These are phyloP conservation scores for Sporisorium graminicola DNA, from an alignment of 1,284 basidiomycete species.

Conservation along the genomic window DNA sequence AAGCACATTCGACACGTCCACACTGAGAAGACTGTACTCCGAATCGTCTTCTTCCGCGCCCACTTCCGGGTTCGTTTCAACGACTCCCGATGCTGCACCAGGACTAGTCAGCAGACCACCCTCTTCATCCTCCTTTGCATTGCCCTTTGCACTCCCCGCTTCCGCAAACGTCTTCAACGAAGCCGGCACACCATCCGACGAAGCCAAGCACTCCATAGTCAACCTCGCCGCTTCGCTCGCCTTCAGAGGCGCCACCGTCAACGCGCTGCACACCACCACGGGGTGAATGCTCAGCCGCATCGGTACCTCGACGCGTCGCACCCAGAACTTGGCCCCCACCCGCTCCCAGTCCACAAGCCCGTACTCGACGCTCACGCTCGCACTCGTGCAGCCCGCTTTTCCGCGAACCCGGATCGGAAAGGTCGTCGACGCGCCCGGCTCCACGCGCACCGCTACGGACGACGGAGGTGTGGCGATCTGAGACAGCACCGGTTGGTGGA, in stretches of 20 bases:
- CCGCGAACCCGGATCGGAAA: constrained; percentile 83
- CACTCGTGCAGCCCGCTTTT: constrained; percentile 86
- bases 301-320: constrained; percentile 84
- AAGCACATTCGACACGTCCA: constrained; percentile 90
- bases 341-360: constrained; percentile 73
- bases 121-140: constrained; percentile 60
- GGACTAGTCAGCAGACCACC: neutral
- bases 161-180: constrained; percentile 17
- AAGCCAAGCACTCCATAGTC: constrained; percentile 71
- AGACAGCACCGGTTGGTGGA: constrained; percentile 81
- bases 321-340: constrained; percentile 76
- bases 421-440: constrained; percentile 79
- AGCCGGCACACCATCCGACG: constrained; percentile 21
- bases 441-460: constrained; percentile 70
- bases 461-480: neutral
- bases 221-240: constrained; percentile 54
- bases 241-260: constrained; percentile 40
- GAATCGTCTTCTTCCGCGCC: constrained; percentile 18
- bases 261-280: constrained; percentile 79
- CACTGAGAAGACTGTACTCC: constrained; percentile 82
- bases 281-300: constrained; percentile 91
- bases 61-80: neutral
- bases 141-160: constrained; percentile 53
- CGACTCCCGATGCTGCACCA: neutral
- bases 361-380: constrained; percentile 85